These are phyloP conservation scores for Geosiphon pyriformis DNA, from an alignment of 192 early-diverging fungal genomes.

Conservation along the genomic window DNA sequence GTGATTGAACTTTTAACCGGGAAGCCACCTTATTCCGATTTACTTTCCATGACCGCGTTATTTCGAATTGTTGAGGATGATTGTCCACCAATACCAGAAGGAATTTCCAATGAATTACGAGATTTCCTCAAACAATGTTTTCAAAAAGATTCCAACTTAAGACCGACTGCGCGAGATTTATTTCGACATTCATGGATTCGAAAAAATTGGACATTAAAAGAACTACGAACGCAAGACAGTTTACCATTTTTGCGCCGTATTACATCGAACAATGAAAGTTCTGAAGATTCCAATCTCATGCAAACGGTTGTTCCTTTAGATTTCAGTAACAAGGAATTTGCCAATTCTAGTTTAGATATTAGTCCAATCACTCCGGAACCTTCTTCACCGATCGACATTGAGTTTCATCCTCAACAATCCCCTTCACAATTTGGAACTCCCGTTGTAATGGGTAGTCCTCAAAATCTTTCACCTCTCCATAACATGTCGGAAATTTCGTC, in stretches of 20 bases:
- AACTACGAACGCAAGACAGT: conserved; percentile 11
- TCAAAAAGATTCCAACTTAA: conserved; percentile 66
- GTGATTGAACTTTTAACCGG: conserved; percentile 90
- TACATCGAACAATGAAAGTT: conserved; percentile 15
- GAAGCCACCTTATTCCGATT: conserved; percentile 80
- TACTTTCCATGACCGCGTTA: conserved; percentile 85
- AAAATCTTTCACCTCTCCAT: too few species aligned
- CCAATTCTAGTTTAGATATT: not conserved
- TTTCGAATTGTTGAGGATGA: conserved; percentile 94
- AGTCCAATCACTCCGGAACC: not conserved
- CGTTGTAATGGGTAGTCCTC: conserved; percentile 8
- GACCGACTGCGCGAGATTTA: conserved; percentile 70
- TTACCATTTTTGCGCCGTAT: conserved; percentile 16
- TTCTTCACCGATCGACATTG: conserved; percentile 18
- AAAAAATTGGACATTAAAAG: conserved; percentile 35
- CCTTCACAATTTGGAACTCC: conserved; percentile 2
- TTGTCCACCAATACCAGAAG: conserved; percentile 77
- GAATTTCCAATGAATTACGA: conserved; percentile 68
- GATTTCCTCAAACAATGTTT: conserved; percentile 85
- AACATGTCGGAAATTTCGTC: conserved; percentile 26
- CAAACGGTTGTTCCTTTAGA: conserved; percentile 3
- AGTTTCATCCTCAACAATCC: not conserved
- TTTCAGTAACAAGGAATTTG: not conserved
- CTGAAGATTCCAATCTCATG: not conserved
- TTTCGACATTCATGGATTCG: conserved; percentile 75